Conservation (phyloP, 2,329 filamentous ascomycete genomes). For the Colletotrichum camelliae region DNA sequence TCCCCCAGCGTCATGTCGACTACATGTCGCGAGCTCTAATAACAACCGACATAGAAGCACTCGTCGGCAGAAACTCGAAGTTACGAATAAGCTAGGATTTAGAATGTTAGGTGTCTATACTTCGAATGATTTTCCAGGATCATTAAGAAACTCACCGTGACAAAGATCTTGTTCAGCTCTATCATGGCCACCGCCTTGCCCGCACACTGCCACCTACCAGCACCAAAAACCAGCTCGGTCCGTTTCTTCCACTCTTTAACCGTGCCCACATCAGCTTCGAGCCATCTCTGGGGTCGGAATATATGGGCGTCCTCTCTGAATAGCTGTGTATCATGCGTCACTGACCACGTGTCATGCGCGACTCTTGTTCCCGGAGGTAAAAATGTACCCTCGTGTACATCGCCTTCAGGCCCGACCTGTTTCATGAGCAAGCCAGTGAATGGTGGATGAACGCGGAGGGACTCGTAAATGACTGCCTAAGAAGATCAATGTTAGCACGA, state of each 20-base stretch:
- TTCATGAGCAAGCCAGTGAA: slow-evolving; percentile 55
- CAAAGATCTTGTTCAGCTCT: slow-evolving; percentile 48
- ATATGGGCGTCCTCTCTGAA: slow-evolving; percentile 50
- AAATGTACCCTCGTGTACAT: slow-evolving; percentile 37
- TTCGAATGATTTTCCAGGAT: background rate
- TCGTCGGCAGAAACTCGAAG: background rate
- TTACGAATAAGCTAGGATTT: background rate
- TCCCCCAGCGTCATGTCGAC: background rate
- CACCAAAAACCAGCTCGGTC: slow-evolving; percentile 50
- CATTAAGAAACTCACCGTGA: slow-evolving; percentile 37
- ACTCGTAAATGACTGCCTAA: slow-evolving; percentile 57
- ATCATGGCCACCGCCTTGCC: slow-evolving; percentile 50
- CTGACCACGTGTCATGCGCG: slow-evolving; percentile 44
- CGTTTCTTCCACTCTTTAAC: slow-evolving; percentile 30
- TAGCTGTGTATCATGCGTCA: slow-evolving; percentile 39
- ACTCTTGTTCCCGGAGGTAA: slow-evolving; percentile 43
- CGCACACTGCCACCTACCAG: slow-evolving; percentile 47
- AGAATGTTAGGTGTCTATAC: accelerated
- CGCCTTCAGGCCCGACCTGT: slow-evolving; percentile 47
- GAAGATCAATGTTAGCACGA: background rate
- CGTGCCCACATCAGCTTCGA: slow-evolving; percentile 36
- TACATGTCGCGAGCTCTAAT: background rate
- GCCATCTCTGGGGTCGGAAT: slow-evolving; percentile 55
- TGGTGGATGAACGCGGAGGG: slow-evolving; percentile 53
- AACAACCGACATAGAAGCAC: background rate